Conservation (phyloP, 257 asterid genomes). For the Gynochthodes officinalis region DNA sequence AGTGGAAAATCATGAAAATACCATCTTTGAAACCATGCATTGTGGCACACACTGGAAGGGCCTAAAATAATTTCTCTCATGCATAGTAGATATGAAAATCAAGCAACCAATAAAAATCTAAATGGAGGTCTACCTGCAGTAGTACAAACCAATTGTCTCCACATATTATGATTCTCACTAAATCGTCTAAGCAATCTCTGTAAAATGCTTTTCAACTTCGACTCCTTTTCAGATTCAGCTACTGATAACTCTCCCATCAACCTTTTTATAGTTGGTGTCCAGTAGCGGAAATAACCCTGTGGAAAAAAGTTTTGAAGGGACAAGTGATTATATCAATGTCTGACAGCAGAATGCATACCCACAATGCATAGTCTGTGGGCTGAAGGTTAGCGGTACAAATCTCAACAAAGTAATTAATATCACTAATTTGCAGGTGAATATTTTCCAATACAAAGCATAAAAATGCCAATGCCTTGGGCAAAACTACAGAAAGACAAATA, state of each 20-base stretch:
- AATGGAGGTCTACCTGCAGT: conserved; percentile 60
- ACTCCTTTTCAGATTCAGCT: conserved; percentile 86
- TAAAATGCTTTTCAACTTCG: conserved; percentile 78
- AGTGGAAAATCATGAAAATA: background rate
- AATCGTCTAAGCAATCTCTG: conserved; percentile 73
- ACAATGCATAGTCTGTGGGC: background rate
- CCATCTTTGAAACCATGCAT: conserved; percentile 1
- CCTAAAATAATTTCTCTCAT: background rate
- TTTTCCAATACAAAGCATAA: background rate
- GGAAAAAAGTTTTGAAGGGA: conserved; percentile 17
- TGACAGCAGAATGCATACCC: background rate
- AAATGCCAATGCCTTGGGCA: background rate
- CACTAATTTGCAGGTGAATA: background rate
- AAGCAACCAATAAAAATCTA: conserved; percentile 18
- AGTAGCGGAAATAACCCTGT: conserved; percentile 87
- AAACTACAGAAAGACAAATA: background rate
- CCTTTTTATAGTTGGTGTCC: conserved; percentile 73
- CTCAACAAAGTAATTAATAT: background rate
- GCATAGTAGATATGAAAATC: conserved; percentile 6
- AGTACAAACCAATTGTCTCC: conserved; percentile 81
- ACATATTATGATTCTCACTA: conserved; percentile 65
- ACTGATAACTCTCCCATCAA: conserved; percentile 67
- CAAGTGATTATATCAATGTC: background rate
- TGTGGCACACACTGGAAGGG: background rate
- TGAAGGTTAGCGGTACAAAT: background rate